These are phyloP conservation scores for Kazachstania psychrophila DNA, from an alignment of 805 yeast species.

Conservation along the genomic window DNA sequence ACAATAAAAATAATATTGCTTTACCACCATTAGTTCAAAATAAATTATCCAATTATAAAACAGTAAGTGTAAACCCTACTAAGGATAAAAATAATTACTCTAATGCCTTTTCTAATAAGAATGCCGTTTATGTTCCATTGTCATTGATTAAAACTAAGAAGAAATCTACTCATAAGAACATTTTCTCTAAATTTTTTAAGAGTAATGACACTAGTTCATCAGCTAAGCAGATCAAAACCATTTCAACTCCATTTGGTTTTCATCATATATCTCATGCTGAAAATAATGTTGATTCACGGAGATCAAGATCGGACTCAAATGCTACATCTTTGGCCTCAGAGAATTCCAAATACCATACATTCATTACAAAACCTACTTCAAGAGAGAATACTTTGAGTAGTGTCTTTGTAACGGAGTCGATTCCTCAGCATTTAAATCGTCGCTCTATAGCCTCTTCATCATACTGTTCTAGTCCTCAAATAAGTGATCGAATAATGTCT, in stretches of 20 bases:
- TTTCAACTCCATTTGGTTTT: slow-evolving; percentile 34
- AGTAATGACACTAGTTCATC: slow-evolving; percentile 10
- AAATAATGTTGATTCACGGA: too few species aligned
- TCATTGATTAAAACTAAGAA: not conserved
- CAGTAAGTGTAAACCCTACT: too few species aligned
- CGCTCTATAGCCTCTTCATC: slow-evolving; percentile 9
- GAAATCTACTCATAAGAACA: slow-evolving; percentile 15
- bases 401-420: slow-evolving; percentile 6
- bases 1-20: slow-evolving; percentile 30
- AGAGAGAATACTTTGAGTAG: slow-evolving; percentile 4
- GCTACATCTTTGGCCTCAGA: not conserved
- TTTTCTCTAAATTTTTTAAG: slow-evolving; percentile 27
- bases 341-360: not conserved
- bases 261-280: slow-evolving; percentile 35
- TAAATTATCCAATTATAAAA: not conserved
- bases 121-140: too few species aligned
- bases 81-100: too few species aligned
- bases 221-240: slow-evolving; percentile 6
- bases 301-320: too few species aligned
- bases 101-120: too few species aligned
- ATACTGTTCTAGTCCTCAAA: slow-evolving; percentile 8
- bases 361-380: not conserved
- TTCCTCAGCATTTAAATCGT: slow-evolving; percentile 1
- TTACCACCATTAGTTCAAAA: slow-evolving; percentile 27
- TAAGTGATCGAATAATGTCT: slow-evolving; percentile 20